phyloP scores from a whole-genome alignment of 2,329 filamentous ascomycete genomes.

The Neonectria ditissima region DNA sequence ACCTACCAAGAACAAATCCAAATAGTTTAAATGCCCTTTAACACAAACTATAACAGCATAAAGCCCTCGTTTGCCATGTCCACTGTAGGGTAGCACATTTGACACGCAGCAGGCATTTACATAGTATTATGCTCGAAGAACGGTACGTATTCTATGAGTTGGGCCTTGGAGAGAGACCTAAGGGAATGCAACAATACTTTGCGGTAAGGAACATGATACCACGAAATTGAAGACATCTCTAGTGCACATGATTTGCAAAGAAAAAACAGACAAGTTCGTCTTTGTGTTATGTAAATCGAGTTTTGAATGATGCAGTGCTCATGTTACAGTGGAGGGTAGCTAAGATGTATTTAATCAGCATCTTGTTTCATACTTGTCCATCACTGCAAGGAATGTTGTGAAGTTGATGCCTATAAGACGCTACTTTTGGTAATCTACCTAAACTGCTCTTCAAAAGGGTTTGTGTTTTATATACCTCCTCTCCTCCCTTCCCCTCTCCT shows the following conservation, averaged over 20 bases:
- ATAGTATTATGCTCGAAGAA: too few species aligned
- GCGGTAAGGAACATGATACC: neutral
- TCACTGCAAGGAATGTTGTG: neutral
- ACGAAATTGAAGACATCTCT: neutral
- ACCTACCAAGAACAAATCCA: neutral
- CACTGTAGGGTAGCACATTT: too few species aligned
- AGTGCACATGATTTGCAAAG: neutral
- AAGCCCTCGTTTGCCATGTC: neutral
- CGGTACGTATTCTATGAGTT: neutral
- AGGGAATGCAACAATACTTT: neutral
- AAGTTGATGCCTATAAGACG: neutral
- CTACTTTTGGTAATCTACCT: constrained; percentile 1
- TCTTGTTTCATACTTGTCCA: neutral
- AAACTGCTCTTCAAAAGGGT: neutral
- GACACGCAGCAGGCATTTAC: too few species aligned
- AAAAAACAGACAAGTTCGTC: too few species aligned
- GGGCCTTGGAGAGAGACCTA: too few species aligned
- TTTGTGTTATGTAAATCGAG: too few species aligned
- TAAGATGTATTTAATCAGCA: neutral
- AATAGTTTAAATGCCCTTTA: neutral
- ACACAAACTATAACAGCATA: neutral
- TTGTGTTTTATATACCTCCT: neutral
- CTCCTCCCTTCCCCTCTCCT: neutral
- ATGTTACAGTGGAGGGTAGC: neutral
- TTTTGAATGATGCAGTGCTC: neutral